phyloP scores from a whole-genome alignment of 306 rosid genomes.

The Vigna nakashimae region DNA sequence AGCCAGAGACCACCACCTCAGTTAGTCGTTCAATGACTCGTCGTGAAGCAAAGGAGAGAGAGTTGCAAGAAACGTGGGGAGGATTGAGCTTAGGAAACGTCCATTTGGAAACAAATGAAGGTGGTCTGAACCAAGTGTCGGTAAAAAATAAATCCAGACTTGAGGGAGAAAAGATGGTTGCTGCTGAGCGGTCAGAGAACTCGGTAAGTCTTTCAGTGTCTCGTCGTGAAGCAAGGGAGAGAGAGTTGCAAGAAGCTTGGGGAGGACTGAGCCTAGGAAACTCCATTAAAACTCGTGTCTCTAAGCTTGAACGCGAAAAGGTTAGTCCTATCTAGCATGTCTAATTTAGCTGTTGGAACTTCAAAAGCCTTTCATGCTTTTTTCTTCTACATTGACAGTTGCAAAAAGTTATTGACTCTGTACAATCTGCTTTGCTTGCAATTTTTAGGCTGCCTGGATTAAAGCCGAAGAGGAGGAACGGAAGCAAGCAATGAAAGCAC shows the following conservation, averaged over 20 bases:
- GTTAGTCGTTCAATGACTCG: conserved; percentile 53
- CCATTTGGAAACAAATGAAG: conserved; percentile 44
- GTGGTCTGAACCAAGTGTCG: conserved; percentile 70
- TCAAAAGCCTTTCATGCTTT: neutral
- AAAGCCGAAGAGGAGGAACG: conserved; percentile 90
- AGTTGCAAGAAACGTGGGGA: conserved; percentile 86
- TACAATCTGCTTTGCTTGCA: conserved; percentile 13
- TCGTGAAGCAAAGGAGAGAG: conserved; percentile 84
- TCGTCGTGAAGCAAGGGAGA: conserved; percentile 85
- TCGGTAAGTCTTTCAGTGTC: conserved; percentile 45
- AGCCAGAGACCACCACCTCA: conserved; percentile 54
- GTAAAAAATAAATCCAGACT: conserved; percentile 78
- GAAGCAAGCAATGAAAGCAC: conserved; percentile 48
- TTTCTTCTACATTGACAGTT: neutral
- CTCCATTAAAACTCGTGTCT: conserved; percentile 75
- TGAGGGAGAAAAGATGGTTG: conserved; percentile 75
- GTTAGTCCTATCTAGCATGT: conserved; percentile 48
- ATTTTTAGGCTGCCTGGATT: conserved; percentile 85
- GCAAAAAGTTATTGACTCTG: conserved; percentile 34
- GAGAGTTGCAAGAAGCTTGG: conserved; percentile 85
- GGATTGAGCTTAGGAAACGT: conserved; percentile 77
- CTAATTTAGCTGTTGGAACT: neutral
- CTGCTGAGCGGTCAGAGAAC: conserved; percentile 62
- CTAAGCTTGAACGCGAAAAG: conserved; percentile 89
- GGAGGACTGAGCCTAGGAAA: conserved; percentile 86